Percentiles rank a stretch among this genome's conserved stretches.
phyloP scores from a whole-genome alignment of 192 early-diverging fungal species.

The Funneliformis mosseae region DNA sequence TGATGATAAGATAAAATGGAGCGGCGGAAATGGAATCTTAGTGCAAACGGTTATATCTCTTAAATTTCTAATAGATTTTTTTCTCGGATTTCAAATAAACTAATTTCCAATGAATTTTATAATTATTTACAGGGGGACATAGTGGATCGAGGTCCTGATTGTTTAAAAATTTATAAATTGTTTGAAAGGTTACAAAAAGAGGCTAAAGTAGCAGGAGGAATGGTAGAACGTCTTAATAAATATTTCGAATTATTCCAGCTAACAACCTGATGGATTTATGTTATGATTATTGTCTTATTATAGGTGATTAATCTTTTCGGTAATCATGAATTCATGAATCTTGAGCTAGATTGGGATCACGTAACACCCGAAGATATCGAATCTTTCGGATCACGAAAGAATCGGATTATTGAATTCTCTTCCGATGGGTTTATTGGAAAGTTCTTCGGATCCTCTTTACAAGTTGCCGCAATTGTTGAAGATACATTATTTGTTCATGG shows the following conservation, averaged over 20 bases:
- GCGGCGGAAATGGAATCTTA: constrained; percentile 54
- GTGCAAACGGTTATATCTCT: constrained; percentile 56
- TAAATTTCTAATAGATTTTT: not conserved
- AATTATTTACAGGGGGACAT: constrained; percentile 62
- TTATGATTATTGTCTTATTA: not conserved
- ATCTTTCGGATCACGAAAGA: constrained; percentile 37
- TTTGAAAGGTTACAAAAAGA: constrained; percentile 59
- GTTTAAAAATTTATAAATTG: constrained; percentile 66
- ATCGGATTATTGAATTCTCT: constrained; percentile 17
- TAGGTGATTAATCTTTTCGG: constrained; percentile 1
- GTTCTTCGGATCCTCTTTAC: not conserved
- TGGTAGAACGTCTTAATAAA: constrained; percentile 36
- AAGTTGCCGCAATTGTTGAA: constrained; percentile 3
- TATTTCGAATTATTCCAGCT: not conserved
- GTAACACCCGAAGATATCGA: constrained; percentile 39
- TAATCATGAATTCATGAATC: constrained; percentile 47
- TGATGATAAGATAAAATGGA: constrained; percentile 64
- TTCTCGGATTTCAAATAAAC: not conserved
- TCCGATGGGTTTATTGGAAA: not conserved
- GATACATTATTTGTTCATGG: constrained; percentile 23
- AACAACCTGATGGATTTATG: too few species aligned
- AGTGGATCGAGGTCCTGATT: constrained; percentile 74
- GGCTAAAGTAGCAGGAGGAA: constrained; percentile 52
- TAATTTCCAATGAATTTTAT: not conserved
- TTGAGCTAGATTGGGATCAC: constrained; percentile 36